These are phyloP conservation scores for Bipolaris bicolor DNA, from an alignment of 2,329 filamentous ascomycete species.

Conservation along the genomic window DNA sequence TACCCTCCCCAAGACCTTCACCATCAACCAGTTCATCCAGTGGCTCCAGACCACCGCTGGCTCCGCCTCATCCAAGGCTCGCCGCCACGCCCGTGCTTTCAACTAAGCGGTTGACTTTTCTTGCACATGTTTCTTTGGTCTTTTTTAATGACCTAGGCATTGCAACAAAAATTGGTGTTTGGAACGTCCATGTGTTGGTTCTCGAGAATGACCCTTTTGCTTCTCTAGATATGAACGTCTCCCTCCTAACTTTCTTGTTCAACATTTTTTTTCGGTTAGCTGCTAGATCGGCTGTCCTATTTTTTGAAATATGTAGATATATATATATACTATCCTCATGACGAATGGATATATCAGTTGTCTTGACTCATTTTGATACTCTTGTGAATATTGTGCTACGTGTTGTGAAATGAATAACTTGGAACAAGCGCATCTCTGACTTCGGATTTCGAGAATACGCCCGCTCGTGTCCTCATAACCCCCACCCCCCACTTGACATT, in stretches of 20 bases:
- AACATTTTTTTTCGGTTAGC: not conserved
- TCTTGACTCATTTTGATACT: no score
- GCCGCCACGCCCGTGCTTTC: slow-evolving; percentile 49
- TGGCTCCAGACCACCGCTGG: slow-evolving; percentile 37
- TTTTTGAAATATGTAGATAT: no score
- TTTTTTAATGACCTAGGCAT: not conserved
- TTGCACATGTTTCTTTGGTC: not conserved
- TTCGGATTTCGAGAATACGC: no score
- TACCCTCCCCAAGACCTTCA: slow-evolving; percentile 38
- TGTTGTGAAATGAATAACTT: no score
- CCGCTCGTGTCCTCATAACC: no score
- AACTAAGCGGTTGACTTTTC: slow-evolving; percentile 34
- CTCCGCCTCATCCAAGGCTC: slow-evolving; percentile 23
- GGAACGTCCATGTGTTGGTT: slow-evolving; percentile 8
- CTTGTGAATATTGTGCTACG: no score
- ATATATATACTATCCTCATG: no score
- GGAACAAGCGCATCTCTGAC: no score
- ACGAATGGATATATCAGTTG: no score
- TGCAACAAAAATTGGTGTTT: slow-evolving; percentile 19
- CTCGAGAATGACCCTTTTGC: slow-evolving; percentile 14
- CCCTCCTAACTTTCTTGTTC: slow-evolving; percentile 11
- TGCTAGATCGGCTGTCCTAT: no score
- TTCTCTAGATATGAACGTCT: slow-evolving; percentile 17
- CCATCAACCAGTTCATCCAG: slow-evolving; percentile 37
- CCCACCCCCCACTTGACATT: no score